Conservation (phyloP, 2,329 filamentous ascomycete species). For the Xylaria sp. region DNA sequence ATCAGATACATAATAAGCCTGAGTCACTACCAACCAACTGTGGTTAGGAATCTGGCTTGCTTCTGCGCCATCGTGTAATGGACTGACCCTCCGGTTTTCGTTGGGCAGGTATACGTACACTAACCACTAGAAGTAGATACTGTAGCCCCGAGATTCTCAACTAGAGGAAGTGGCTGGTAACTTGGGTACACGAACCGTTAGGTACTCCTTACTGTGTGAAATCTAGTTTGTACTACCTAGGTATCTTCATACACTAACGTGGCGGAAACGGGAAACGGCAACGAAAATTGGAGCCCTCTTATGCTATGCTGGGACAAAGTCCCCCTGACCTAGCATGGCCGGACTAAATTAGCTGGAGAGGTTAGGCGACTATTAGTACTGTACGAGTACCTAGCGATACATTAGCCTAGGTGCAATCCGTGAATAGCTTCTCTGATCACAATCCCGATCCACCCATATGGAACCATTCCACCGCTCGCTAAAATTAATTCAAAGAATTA, state of each 20-base stretch:
- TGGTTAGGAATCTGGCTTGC: neutral
- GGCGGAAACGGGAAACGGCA: constrained; percentile 22
- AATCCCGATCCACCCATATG: constrained; percentile 21
- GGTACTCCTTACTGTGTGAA: constrained; percentile 16
- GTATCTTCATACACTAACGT: constrained; percentile 8
- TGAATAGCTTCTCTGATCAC: constrained; percentile 17
- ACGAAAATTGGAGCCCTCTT: constrained; percentile 7
- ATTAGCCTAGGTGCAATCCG: neutral
- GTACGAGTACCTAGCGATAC: neutral
- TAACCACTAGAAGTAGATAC: neutral
- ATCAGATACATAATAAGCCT: constrained; percentile 10
- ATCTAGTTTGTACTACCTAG: constrained; percentile 1
- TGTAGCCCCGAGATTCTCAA: neutral
- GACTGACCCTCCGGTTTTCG: neutral
- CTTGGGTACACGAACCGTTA: constrained; percentile 19
- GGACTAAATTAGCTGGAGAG: constrained; percentile 21
- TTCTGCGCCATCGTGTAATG: neutral
- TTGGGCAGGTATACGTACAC: neutral
- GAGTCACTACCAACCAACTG: constrained; percentile 9
- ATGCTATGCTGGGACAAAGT: neutral
- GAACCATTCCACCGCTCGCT: constrained; percentile 29
- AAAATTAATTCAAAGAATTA: constrained; percentile 22
- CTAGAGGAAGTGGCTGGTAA: constrained; percentile 16
- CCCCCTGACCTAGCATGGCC: constrained; percentile 3
- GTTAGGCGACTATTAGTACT: constrained; percentile 17